Base-by-base conservation (phyloP, 352 stramenopile species). In the Elongisporangium undulatum region DNA sequence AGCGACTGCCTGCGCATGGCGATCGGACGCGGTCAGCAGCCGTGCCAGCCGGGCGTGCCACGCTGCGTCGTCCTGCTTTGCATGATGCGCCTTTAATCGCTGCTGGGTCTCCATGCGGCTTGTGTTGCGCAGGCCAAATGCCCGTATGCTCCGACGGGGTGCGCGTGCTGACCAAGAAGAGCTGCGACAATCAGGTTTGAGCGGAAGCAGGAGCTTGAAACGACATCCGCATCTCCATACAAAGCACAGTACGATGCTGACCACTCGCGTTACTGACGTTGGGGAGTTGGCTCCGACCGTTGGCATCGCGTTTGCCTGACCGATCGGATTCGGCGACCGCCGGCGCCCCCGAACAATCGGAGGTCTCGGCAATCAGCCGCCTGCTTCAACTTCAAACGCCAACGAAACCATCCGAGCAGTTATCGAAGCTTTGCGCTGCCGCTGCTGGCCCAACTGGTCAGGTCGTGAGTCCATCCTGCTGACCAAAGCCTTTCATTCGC, bases 21-120 rank as follows among this genome's bases (percentile, higher is more conserved):
- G 69, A 0, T 56, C 50, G 4, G 64, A 67, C n/a, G 56, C 34
- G 5, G 63, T 58, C 22, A 84, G 53, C 7, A 84, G 67, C 48
- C 38, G 45, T 12, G 70, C 75, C 16, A 80, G 53, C 20, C 59
- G 61, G 19, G 67, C 72, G 51, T 83, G 74, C 58, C 61, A 70
- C 22, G 51, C 58, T 16, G 59, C 65, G 34, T 67, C 65, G 34
- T 67, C 51, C 38, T 61, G 48, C 51, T 19, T 56, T 17, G 6
- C 6, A 1, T 13, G 21, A 13, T 12, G 7, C 24, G 19, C 7
- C n/a, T n/a, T n/a, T n/a, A n/a, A n/a, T 20, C 51, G n/a, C 26
- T 34, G 19, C 26, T 56, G 51, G 16, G 19, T 29, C 19, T 19
- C 19, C 20, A 56, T 38, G 51, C 22, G 51, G 1, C 49, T 26